Conservation (phyloP, 441 rosid genomes). For the Gossypium aridum region DNA sequence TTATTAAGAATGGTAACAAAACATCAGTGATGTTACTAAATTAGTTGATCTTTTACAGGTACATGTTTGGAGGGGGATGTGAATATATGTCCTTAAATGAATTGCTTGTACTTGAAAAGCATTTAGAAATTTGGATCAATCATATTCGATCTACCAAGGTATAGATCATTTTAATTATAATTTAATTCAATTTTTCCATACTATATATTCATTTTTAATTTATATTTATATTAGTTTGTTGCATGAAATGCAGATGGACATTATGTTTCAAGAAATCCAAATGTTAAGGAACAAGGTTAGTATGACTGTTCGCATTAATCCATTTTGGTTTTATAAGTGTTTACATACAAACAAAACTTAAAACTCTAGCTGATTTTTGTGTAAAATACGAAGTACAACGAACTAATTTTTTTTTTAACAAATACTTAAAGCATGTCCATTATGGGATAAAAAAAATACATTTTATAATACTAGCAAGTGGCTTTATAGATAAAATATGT, state of each 20-base stretch:
- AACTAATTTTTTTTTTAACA: too few species aligned
- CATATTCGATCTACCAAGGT: constrained; percentile 87
- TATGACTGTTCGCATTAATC: background rate
- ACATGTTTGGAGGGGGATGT: constrained; percentile 73
- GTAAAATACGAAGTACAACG: too few species aligned
- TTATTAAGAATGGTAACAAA: background rate
- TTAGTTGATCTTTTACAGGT: constrained; percentile 27
- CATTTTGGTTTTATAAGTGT: background rate
- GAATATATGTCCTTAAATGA: constrained; percentile 68
- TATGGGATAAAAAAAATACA: background rate
- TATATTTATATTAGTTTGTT: background rate
- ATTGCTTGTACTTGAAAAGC: constrained; percentile 64
- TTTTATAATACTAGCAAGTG: too few species aligned
- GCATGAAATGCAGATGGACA: constrained; percentile 52
- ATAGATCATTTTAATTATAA: background rate
- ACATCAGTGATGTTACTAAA: background rate
- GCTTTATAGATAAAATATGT: too few species aligned
- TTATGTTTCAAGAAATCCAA: constrained; percentile 81
- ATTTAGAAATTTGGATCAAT: constrained; percentile 76
- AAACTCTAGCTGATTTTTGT: background rate
- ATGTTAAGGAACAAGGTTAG: constrained; percentile 67
- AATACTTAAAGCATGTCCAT: too few species aligned
- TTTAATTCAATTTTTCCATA: background rate
- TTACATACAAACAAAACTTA: background rate
- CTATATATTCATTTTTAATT: background rate